These are phyloP conservation scores for Brettanomyces bruxellensis DNA, from an alignment of 805 yeast genomes.

Conservation along the genomic window DNA sequence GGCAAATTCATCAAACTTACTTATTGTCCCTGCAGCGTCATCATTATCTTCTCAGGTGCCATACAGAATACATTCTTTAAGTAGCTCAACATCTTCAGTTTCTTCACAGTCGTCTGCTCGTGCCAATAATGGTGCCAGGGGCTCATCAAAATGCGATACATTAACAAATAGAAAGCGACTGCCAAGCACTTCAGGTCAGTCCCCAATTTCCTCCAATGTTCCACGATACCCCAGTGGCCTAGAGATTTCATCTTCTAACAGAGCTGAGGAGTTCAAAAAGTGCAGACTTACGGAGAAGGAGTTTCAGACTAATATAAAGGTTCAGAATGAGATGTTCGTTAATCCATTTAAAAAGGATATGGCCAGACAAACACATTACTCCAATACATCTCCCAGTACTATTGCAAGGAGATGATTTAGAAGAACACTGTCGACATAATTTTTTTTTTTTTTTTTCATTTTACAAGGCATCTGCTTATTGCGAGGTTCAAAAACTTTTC, in stretches of 20 bases:
- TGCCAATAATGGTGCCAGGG: background rate
- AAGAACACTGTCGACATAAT: too few species aligned
- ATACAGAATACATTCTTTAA: background rate
- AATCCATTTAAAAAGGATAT: too few species aligned
- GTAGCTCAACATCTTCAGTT: background rate
- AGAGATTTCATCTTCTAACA: background rate
- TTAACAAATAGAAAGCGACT: background rate
- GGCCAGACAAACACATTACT: too few species aligned
- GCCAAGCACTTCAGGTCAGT: background rate
- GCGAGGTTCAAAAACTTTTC: too few species aligned
- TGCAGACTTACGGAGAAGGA: too few species aligned
- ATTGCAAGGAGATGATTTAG: too few species aligned
- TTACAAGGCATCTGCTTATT: too few species aligned
- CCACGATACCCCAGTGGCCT: background rate
- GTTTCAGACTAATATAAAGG: too few species aligned
- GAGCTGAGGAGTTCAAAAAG: background rate
- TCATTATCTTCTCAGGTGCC: conserved; percentile 5
- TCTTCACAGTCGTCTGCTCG: background rate
- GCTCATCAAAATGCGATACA: background rate
- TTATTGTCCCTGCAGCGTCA: background rate
- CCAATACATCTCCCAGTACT: too few species aligned
- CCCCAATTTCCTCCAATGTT: background rate
- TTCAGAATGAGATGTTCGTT: too few species aligned
- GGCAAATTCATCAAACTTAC: too few species aligned
- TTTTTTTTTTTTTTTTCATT: too few species aligned